phyloP scores from a whole-genome alignment of 768 basidiomycete species.

The Russula vinacea region DNA sequence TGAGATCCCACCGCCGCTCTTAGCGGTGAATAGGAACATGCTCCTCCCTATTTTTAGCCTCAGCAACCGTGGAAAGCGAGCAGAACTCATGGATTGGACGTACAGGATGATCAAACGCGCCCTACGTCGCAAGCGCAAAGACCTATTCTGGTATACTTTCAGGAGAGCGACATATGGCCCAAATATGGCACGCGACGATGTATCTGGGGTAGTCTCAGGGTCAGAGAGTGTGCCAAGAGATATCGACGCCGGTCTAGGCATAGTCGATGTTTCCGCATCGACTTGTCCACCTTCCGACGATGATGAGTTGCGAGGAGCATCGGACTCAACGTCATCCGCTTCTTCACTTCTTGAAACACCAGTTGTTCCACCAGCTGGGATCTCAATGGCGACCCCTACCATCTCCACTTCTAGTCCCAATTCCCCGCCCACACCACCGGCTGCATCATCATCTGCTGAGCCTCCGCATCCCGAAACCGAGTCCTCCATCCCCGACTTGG shows the following conservation, averaged over 20 bases:
- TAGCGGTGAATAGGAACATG: conserved; percentile 54
- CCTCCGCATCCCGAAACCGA: neutral
- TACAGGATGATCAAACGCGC: conserved; percentile 45
- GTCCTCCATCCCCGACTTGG: conserved; percentile 36
- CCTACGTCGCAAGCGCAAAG: conserved; percentile 48
- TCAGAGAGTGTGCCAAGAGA: neutral
- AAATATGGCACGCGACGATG: neutral
- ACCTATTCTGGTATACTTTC: conserved; percentile 45
- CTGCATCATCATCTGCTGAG: neutral
- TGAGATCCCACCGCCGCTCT: conserved; percentile 47
- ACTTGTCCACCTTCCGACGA: neutral
- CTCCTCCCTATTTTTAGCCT: conserved; percentile 57
- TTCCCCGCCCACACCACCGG: neutral
- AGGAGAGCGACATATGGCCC: conserved; percentile 29
- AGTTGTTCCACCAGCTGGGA: neutral
- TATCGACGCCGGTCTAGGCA: neutral
- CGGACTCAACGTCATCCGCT: neutral
- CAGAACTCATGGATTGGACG: conserved; percentile 61
- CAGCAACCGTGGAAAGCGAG: conserved; percentile 56
- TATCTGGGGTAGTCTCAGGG: neutral
- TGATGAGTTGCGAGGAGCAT: neutral
- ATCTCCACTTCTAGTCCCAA: neutral
- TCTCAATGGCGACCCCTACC: neutral
- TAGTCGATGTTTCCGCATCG: neutral
- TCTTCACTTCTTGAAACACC: neutral